Base-by-base conservation (phyloP, 768 basidiomycete genomes). In the Kwoniella mangroviensis region DNA sequence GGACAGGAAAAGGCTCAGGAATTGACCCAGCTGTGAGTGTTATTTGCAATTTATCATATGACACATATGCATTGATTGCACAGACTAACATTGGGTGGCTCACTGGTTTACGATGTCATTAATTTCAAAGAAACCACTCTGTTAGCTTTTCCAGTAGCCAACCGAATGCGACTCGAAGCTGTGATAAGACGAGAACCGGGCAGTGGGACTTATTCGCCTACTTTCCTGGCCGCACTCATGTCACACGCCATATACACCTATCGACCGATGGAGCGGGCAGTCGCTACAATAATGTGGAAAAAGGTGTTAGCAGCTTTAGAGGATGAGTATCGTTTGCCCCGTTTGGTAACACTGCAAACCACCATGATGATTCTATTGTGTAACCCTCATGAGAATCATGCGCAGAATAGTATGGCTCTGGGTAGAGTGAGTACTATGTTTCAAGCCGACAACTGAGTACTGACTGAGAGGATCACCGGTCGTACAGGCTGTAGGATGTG, bases 271-370 rank as follows among this genome's bases (percentile, higher is more conserved):
- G 65, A 69, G 41, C 56, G 56, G 26, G 68, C 58, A 21, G 52
- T 62, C 21, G 59, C 59, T 41, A 61, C 64, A 41, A 54, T 40
- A 9, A 34, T 73, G 49, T 73, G 73, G 73, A 55, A 54, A n/a
- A 51, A 73, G 34, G 69, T 67, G 0, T 52, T 73, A 13, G 49
- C 49, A 13, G 73, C 65, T 0, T 62, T 73, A 19, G 71, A 73
- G 11, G 73, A 70, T 52, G 73, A 73, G 41, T 73, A 63, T 55
- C 69, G 73, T 28, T 62, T 62, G 40, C 73, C 73, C 12, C 41
- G 73, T 34, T 53, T 73, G 13, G 55, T 68, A 40, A 73, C 73
- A 3, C 60, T 73, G 19, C 73, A 73, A 34, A 64, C 68, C 2
- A 62, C 73, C 7, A 43, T 71, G 26, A 19, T 73, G 52, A 22